Evolutionary conservation across 768 basidiomycete species (phyloP), one percentile per base, ranked within the genome.

Genomic region (Tulasnella sp.): DNA sequence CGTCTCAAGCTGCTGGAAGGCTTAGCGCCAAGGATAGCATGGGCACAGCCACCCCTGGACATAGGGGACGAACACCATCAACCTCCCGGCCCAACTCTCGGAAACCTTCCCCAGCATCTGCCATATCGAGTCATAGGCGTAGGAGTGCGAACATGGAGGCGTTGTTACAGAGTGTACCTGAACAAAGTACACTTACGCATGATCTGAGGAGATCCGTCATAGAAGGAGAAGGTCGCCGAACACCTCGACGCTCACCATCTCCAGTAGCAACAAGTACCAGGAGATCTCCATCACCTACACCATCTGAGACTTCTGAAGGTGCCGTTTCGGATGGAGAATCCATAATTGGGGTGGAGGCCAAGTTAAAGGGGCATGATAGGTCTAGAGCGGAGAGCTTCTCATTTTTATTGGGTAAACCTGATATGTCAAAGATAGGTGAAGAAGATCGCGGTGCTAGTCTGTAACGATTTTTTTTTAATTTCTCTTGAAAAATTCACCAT

Each of bases 51-150:
- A 29, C 48, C 13, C 37, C 48, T 40, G 27, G 34, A 41, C 39
- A 37, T 12, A 37, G 48, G 8, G 35, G 48, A 37, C 34, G 25
- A 28, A 41, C 49, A n/a, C 37, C 39, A 20, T 10, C 37, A n/a
- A 24, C 19, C 25, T 41, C 49, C 37, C 49, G 39, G 16, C 16
- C 16, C 19, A 34, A 41, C 29, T 51, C 49, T 16, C 28, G 49
- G 37, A 51, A 51, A 31, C 39, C 49, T 25, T 51, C 49, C 43
- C 49, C 49, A 22, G 49, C 49, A 44, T 34, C 35, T 15, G 37
- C 48, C 6, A 16, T 49, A 32, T 22, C 40, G 8, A 41, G 25
- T 28, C 13, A 37, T 20, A 27, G 37, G 3, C 27, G 37, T 15
- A 24, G 27, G 25, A 39, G 49, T 20, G 37, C 22, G 16, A 39